Evolutionary conservation across 163 green algal genomes (phyloP).

Genomic region (Prototheca wickerhamii): DNA sequence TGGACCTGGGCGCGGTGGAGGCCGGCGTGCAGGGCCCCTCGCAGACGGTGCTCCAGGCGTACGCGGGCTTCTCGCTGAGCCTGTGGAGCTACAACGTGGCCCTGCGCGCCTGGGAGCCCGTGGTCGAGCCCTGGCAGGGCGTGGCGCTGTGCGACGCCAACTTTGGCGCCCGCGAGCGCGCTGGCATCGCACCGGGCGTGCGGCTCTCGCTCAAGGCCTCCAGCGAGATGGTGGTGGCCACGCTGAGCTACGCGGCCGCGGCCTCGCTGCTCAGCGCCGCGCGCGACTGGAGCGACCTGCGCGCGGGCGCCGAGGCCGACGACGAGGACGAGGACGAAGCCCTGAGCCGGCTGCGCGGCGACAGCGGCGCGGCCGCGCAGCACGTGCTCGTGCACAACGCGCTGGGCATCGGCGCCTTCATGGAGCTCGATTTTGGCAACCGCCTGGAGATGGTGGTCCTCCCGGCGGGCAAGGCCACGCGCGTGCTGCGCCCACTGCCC

Average conservation of each 20-base stretch:
- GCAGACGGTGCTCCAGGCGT: constrained; percentile 31
- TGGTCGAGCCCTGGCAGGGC: constrained; percentile 69
- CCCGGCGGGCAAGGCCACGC: constrained; percentile 4
- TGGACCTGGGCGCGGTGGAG: constrained; percentile 28
- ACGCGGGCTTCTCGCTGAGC: constrained; percentile 31
- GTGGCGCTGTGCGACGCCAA: constrained; percentile 47
- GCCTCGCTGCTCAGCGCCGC: constrained; percentile 33
- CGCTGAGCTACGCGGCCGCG: constrained; percentile 41
- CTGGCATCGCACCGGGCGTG: constrained; percentile 38
- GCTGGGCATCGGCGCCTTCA: constrained; percentile 43
- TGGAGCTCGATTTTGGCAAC: constrained; percentile 66
- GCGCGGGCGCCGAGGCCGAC: background rate
- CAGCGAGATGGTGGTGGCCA: constrained; percentile 42
- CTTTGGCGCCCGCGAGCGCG: background rate
- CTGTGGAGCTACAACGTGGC: constrained; percentile 39
- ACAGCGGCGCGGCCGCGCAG: constrained; percentile 5
- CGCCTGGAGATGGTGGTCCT: constrained; percentile 33
- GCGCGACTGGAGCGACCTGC: constrained; percentile 28
- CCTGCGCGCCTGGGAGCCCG: constrained; percentile 58
- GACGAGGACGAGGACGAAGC: background rate
- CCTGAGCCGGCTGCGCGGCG: background rate
- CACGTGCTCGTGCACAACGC: constrained; percentile 44
- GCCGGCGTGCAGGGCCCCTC: constrained; percentile 10
- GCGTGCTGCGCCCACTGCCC: constrained; percentile 47
- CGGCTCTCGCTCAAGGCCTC: constrained; percentile 42